Evolutionary conservation across 768 basidiomycete species (phyloP).

Genomic region (Lactarius deliciosus): DNA sequence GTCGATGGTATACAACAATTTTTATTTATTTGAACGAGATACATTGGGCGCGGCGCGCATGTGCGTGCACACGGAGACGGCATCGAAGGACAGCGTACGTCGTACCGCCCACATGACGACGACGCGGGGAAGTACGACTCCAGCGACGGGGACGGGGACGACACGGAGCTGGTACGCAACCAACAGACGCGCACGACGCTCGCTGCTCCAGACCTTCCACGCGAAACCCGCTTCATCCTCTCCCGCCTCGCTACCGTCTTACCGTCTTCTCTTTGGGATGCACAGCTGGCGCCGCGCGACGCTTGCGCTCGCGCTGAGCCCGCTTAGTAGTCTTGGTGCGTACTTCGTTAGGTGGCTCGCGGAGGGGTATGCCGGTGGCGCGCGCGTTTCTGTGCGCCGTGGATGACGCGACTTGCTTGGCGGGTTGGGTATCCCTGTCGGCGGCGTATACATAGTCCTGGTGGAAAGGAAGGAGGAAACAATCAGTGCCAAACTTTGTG

Average conservation of each 20-base stretch:
- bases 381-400: constrained; percentile 41
- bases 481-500: too few relatives aligned
- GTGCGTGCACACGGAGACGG: constrained; percentile 66
- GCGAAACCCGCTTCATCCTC: constrained; percentile 59
- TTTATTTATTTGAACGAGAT: too few relatives aligned
- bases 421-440: constrained; percentile 44
- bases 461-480: too few relatives aligned
- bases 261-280: background rate
- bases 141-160: constrained; percentile 40
- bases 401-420: constrained; percentile 51
- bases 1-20: too few relatives aligned
- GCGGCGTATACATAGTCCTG: background rate
- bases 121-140: background rate
- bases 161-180: constrained; percentile 42
- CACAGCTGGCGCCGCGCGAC: constrained; percentile 25
- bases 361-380: constrained; percentile 53
- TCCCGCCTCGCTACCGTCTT: constrained; percentile 37
- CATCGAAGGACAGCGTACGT: constrained; percentile 55
- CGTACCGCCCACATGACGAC: constrained; percentile 22
- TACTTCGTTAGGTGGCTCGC: constrained; percentile 79
- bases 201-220: constrained; percentile 60
- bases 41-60: constrained; percentile 32
- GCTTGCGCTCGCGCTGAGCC: constrained; percentile 69
- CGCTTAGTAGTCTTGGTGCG: constrained; percentile 67
- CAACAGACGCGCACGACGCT: constrained; percentile 46